Evolutionary conservation across 768 basidiomycete species (phyloP).

Genomic region (button mushroom (Agaricus bisporus)): DNA sequence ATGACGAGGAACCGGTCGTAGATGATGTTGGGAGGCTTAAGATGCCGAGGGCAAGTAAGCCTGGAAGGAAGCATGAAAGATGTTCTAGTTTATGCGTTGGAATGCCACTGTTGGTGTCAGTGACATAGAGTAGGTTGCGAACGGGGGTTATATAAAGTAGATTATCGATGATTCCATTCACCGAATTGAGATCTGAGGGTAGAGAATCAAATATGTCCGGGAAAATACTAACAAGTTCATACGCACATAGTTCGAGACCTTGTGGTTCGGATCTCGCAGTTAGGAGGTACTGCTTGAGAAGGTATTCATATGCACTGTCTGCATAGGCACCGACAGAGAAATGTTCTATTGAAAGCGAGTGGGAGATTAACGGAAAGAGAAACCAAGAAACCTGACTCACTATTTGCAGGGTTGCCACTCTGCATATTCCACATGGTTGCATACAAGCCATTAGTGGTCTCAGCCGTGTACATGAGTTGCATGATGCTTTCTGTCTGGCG

Average conservation of each 20-base stretch:
- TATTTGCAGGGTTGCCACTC: constrained; percentile 33
- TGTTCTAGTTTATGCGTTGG: constrained; percentile 52
- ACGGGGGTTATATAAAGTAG: constrained; percentile 52
- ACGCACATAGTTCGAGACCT: constrained; percentile 48
- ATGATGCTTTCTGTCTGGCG: constrained; percentile 38
- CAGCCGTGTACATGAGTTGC: constrained; percentile 43
- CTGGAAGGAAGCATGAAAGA: constrained; percentile 65
- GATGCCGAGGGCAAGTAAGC: constrained; percentile 58
- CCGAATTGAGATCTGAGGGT: constrained; percentile 40
- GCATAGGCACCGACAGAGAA: constrained; percentile 50
- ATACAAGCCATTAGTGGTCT: constrained; percentile 43
- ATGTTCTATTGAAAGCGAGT: constrained; percentile 22
- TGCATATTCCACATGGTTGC: constrained; percentile 45
- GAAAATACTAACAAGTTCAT: neutral
- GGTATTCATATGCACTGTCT: constrained; percentile 65
- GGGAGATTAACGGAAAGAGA: neutral
- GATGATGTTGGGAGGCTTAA: constrained; percentile 28
- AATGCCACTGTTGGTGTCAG: constrained; percentile 33
- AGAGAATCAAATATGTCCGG: neutral
- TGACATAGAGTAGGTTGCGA: constrained; percentile 58
- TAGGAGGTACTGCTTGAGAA: constrained; percentile 59
- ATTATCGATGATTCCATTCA: constrained; percentile 47
- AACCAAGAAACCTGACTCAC: constrained; percentile 24
- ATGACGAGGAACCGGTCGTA: constrained; percentile 15
- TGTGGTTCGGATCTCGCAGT: constrained; percentile 35